These are phyloP conservation scores for Miamiensis avidus DNA, from an alignment of 169 alveolate species.

Conservation along the genomic window DNA sequence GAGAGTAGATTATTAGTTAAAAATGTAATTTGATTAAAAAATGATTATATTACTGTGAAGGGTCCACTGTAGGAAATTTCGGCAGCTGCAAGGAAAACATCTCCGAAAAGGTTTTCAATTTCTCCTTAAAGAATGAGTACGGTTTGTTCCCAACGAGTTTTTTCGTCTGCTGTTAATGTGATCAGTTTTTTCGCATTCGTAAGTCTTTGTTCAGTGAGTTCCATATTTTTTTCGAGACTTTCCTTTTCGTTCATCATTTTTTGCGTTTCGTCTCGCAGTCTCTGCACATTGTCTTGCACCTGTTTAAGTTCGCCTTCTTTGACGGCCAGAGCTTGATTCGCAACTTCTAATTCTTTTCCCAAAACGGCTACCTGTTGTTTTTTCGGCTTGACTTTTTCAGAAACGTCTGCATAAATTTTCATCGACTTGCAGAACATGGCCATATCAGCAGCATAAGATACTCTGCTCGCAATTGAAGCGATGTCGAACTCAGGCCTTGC, in stretches of 20 bases:
- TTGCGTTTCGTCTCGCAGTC: slow-evolving; percentile 62
- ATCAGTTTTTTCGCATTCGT: slow-evolving; percentile 76
- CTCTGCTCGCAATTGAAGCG: slow-evolving; percentile 76
- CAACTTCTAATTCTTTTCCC: slow-evolving; percentile 59
- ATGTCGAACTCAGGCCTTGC: slow-evolving; percentile 77
- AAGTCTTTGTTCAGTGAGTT: slow-evolving; percentile 59
- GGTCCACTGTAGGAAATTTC: slow-evolving; percentile 85
- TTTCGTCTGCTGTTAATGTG: slow-evolving; percentile 72
- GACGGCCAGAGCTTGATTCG: slow-evolving; percentile 60
- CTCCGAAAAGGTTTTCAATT: slow-evolving; percentile 76
- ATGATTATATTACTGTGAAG: slow-evolving; percentile 54
- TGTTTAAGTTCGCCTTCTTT: slow-evolving; percentile 68
- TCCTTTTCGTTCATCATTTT: slow-evolving; percentile 60
- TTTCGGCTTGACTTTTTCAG: slow-evolving; percentile 67
- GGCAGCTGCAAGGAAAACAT: slow-evolving; percentile 91
- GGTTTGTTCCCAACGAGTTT: slow-evolving; percentile 90
- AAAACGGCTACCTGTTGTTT: slow-evolving; percentile 55
- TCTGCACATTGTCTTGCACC: slow-evolving; percentile 57
- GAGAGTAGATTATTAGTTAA: background rate
- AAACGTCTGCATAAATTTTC: slow-evolving; percentile 63
- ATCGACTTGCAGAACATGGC: slow-evolving; percentile 64
- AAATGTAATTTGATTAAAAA: background rate
- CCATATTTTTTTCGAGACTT: slow-evolving; percentile 63
- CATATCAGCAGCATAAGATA: slow-evolving; percentile 48
- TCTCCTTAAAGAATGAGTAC: slow-evolving; percentile 73